phyloP scores from a whole-genome alignment of 2,329 filamentous ascomycete species.

The Cladorrhinum sp. region DNA sequence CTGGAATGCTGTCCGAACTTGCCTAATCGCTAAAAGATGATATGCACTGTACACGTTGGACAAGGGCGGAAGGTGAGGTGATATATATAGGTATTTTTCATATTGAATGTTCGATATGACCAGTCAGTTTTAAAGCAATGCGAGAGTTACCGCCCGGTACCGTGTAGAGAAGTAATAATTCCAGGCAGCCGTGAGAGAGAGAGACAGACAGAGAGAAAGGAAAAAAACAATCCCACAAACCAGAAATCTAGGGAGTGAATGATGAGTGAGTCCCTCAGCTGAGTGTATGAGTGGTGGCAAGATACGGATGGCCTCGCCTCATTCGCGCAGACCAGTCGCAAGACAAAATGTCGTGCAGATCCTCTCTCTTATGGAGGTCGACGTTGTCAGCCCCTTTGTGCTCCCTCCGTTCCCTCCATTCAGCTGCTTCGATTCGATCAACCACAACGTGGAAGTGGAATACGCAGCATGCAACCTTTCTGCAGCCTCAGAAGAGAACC shows the following conservation, averaged over 20 bases:
- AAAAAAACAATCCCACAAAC: neutral
- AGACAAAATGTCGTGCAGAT: slow-evolving; percentile 5
- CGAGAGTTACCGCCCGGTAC: neutral
- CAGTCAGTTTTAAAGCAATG: neutral
- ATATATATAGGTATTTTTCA: neutral
- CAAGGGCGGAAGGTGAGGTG: neutral
- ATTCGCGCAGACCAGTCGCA: slow-evolving; percentile 6
- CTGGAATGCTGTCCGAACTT: neutral
- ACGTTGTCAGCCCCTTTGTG: neutral
- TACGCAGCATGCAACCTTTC: neutral
- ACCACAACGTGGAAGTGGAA: neutral
- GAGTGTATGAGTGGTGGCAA: neutral
- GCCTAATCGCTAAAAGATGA: neutral
- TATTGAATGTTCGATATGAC: neutral
- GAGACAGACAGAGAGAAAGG: neutral
- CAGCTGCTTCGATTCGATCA: neutral
- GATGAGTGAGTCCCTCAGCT: neutral
- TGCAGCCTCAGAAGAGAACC: slow-evolving; percentile 9
- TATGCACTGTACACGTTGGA: neutral
- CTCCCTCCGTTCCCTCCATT: neutral
- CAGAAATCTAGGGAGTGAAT: neutral
- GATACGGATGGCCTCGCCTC: slow-evolving; percentile 14
- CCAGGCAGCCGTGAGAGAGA: neutral
- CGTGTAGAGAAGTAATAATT: neutral
- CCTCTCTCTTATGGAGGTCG: neutral